phyloP scores from a whole-genome alignment of 495 filamentous ascomycete species.

The Neurospora terricola region DNA sequence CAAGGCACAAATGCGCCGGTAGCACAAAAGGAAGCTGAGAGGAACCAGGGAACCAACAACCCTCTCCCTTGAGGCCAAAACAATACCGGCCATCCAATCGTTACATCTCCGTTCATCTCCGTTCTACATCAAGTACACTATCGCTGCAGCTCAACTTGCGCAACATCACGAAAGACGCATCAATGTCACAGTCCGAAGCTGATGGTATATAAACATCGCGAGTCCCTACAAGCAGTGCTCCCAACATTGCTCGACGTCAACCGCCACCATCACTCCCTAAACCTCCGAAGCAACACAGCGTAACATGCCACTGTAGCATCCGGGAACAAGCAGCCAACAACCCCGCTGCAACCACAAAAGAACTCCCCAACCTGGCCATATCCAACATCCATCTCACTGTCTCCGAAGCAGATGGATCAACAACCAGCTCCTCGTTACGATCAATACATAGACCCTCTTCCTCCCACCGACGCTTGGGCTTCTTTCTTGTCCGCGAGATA shows the following conservation, averaged over 20 bases:
- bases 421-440: constrained; percentile 1
- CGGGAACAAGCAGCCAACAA: background rate
- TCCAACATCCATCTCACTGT: background rate
- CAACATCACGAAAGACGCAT: background rate
- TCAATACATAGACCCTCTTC: constrained; percentile 16
- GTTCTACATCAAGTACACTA: background rate
- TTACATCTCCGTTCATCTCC: background rate
- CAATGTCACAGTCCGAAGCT: background rate
- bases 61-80: background rate
- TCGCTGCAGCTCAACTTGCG: background rate
- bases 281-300: background rate
- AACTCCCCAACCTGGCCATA: background rate
- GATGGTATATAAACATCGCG: background rate
- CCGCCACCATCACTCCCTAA: background rate
- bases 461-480: constrained; percentile 16
- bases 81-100: background rate
- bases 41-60: background rate
- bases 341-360: background rate
- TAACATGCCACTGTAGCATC: background rate
- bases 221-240: background rate
- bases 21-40: background rate
- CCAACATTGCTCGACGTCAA: background rate
- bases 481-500: constrained; percentile 13
- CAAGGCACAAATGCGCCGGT: background rate
- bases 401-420: background rate